Evolutionary conservation across 192 early-diverging fungal species (phyloP).

Genomic region (Coemansia pectinata): DNA sequence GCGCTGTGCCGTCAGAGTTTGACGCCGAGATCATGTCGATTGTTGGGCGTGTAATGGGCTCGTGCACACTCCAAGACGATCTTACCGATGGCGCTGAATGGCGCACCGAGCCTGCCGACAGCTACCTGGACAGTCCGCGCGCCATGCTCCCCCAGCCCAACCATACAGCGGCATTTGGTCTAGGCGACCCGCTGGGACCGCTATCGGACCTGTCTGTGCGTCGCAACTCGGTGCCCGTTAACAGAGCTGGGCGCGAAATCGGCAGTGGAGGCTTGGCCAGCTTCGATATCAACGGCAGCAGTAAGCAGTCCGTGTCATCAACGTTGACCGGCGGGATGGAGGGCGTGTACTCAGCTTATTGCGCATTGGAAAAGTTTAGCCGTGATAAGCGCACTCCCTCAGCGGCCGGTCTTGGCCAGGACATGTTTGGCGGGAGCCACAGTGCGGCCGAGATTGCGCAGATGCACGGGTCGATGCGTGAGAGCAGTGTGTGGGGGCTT

Average conservation of each 20-base stretch:
- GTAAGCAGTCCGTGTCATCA: not conserved
- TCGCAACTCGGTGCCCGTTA: constrained; percentile 44
- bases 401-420: not conserved
- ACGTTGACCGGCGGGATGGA: constrained; percentile 16
- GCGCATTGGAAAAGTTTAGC: constrained; percentile 42
- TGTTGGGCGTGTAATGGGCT: constrained; percentile 49
- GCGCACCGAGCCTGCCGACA: constrained; percentile 27
- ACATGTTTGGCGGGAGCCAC: constrained; percentile 28
- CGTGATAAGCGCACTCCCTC: constrained; percentile 11
- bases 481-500: constrained; percentile 29
- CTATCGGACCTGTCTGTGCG: constrained; percentile 24
- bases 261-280: not conserved
- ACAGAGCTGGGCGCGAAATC: constrained; percentile 5
- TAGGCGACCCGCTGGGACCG: constrained; percentile 1
- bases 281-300: not conserved
- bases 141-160: not conserved
- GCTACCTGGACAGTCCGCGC: not conserved
- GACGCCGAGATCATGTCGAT: constrained; percentile 52
- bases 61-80: constrained; percentile 34
- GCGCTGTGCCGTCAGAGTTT: constrained; percentile 36
- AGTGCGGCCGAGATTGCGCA: constrained; percentile 34
- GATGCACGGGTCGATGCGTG: constrained; percentile 34
- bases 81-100: constrained; percentile 45
- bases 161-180: constrained; percentile 6
- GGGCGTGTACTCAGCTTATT: constrained; percentile 29